Evolutionary conservation across 1,284 basidiomycete genomes (phyloP), one percentile per base, ranked within the genome.

Genomic region (Ceraceosorus bombacis): DNA sequence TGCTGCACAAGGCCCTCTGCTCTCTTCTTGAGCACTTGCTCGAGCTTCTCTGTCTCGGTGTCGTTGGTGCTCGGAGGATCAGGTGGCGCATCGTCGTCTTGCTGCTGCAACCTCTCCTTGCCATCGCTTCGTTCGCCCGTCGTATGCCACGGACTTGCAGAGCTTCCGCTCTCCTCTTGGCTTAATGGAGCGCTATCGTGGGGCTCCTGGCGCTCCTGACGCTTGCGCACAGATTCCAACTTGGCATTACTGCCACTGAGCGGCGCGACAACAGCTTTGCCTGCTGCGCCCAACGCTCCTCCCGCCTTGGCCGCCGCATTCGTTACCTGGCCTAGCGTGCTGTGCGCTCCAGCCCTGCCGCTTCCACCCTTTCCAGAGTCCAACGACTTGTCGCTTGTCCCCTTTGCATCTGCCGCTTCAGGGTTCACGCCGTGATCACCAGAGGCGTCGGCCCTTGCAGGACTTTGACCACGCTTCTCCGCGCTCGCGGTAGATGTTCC

Each of bases 261-360:
- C 10, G n/a, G 17, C 17, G 65, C 59, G 10, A 64, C 64, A 27
- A 67, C 68, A 10, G 62, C 64, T 37, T 64, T 53, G 1, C 68
- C 64, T 12, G 67, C 68, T 1, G 67, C 85, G 70, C 89, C 89
- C 51, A 85, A 80, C 1, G 90, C 83, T 5, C 83, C 82, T 17
- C 87, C 86, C 51, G 82, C 81, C 61, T 85, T 81, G 7, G 81
- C 80, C 17, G 81, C 78, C 10, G 82, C 81, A 15, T 80, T 71
- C 17, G 64, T 64, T 43, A 67, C 63, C 56, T 63, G 61, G 53
- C 60, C 54, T 37, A 67, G 59, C 6, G 66, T 37, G 46, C 60
- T 62, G 41, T 60, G 58, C 49, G 60, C 54, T 10, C 67, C 64
- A 12, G 64, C 66, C 5, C 57, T 12, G 36, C 67, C 67, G 8